A percentile compares a stretch with the other conserved stretches of the same genome.
These are phyloP conservation scores for Gnetum montanum DNA, from an alignment of 75 land plant species.

Conservation along the genomic window DNA sequence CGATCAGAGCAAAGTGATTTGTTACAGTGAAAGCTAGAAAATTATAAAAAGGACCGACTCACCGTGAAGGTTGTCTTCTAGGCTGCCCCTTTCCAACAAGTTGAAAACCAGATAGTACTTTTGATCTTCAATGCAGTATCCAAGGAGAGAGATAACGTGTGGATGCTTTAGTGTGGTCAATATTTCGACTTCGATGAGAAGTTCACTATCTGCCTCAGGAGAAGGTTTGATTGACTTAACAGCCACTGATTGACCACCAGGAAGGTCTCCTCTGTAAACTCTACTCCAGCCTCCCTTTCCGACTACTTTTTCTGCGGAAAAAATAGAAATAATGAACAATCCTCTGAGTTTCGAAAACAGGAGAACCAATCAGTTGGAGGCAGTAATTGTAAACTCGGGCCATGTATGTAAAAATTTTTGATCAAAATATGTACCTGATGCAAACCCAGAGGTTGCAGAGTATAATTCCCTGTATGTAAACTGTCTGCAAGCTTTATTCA, in stretches of 20 bases:
- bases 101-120: conserved; percentile 52
- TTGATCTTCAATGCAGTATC: conserved; percentile 55
- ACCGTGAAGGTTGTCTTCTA: conserved; percentile 80
- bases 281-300: conserved; percentile 89
- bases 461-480: conserved; percentile 25
- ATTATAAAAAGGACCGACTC: conserved; percentile 22
- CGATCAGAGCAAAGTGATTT: too few species aligned
- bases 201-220: conserved; percentile 53
- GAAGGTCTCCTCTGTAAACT: conserved; percentile 68
- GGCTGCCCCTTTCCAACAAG: conserved; percentile 50
- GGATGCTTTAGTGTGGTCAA: conserved; percentile 56
- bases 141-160: conserved; percentile 60
- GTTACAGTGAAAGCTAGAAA: too few species aligned
- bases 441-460: conserved; percentile 25
- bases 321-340: background rate
- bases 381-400: background rate
- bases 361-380: background rate
- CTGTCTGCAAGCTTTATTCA: conserved; percentile 8
- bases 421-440: conserved; percentile 15
- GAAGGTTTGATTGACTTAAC: conserved; percentile 71
- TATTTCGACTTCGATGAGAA: conserved; percentile 73
- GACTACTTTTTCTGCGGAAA: conserved; percentile 51
- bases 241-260: conserved; percentile 63
- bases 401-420: background rate
- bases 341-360: background rate